These are phyloP conservation scores for Kwoniella dejecticola DNA, from an alignment of 768 basidiomycete genomes.

Conservation along the genomic window DNA sequence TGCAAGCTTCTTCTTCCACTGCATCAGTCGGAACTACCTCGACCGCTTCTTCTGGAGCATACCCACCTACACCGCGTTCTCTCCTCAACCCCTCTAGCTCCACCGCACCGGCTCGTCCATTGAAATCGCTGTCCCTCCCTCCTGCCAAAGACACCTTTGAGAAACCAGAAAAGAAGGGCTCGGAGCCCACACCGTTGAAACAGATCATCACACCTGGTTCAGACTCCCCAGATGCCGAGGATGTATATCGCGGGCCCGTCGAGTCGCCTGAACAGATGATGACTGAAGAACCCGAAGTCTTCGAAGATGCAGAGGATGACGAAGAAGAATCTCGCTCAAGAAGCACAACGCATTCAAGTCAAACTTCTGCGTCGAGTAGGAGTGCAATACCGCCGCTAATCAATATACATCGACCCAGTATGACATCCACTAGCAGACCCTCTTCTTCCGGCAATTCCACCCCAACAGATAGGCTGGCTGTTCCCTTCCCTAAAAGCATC, in stretches of 20 bases:
- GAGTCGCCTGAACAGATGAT: conserved; percentile 13
- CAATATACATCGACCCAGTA: conserved; percentile 18
- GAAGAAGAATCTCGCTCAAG: neutral
- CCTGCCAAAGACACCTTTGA: neutral
- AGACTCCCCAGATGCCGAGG: neutral
- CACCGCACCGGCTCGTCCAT: conserved; percentile 2
- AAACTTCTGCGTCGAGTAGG: conserved; percentile 1
- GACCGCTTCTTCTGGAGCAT: conserved; percentile 14
- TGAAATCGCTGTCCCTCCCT: conserved; percentile 12
- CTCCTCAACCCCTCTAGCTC: conserved; percentile 4
- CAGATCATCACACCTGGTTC: conserved; percentile 23
- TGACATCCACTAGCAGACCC: neutral
- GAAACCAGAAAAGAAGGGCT: conserved; percentile 27
- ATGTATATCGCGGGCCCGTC: neutral
- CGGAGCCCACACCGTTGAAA: conserved; percentile 44
- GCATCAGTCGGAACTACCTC: conserved; percentile 20
- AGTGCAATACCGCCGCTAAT: conserved; percentile 8
- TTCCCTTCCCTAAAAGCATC: conserved; percentile 2
- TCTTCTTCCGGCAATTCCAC: conserved; percentile 5
- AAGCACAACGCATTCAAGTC: neutral
- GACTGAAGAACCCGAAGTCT: conserved; percentile 21
- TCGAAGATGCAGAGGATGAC: neutral
- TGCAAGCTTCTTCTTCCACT: conserved; percentile 12
- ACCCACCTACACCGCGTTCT: conserved; percentile 16
- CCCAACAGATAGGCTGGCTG: conserved; percentile 6